A percentile compares a stretch with the other conserved stretches of the same genome.
phyloP scores from a whole-genome alignment of 352 stramenopile species.

The Phytopythium kandeliae region DNA sequence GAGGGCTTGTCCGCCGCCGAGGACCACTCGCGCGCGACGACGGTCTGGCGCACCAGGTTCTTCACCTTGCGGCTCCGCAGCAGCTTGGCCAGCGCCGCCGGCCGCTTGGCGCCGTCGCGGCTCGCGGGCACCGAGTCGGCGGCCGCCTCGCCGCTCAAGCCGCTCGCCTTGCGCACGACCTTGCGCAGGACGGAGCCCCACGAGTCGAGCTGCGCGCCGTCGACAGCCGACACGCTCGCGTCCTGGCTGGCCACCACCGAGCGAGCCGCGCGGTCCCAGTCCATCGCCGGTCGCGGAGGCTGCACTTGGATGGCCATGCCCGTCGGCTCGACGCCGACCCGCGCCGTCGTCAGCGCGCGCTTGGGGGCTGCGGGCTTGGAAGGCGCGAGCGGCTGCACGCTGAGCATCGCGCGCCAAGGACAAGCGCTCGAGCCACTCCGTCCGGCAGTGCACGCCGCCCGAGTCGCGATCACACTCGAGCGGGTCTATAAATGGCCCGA shows the following conservation, averaged over 20 bases:
- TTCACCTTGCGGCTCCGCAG: slow-evolving; percentile 54
- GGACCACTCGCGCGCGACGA: slow-evolving; percentile 18
- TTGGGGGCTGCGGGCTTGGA: neutral
- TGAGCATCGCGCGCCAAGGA: too few species aligned
- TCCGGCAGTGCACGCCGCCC: too few species aligned
- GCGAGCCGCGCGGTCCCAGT: slow-evolving; percentile 24
- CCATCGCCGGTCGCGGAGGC: slow-evolving; percentile 1
- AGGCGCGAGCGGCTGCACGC: slow-evolving; percentile 1
- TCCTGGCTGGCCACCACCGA: slow-evolving; percentile 26
- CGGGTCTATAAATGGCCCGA: too few species aligned
- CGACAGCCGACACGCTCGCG: neutral
- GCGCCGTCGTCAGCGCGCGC: neutral
- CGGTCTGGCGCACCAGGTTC: slow-evolving; percentile 48
- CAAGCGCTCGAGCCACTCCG: too few species aligned
- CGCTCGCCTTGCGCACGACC: slow-evolving; percentile 13
- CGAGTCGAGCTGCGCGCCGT: slow-evolving; percentile 13
- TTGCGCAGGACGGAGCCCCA: slow-evolving; percentile 27
- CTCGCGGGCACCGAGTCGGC: neutral
- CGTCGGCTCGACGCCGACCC: neutral
- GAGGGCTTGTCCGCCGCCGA: slow-evolving; percentile 23
- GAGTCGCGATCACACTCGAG: too few species aligned
- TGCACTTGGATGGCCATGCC: neutral
- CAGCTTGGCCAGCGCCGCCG: slow-evolving; percentile 37
- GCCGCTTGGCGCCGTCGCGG: slow-evolving; percentile 9
- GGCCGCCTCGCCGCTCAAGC: neutral